Percentiles rank a stretch among this genome's conserved stretches.
These are phyloP conservation scores for Spirogloea muscicola DNA, from an alignment of 139 green algal species.

Conservation along the genomic window DNA sequence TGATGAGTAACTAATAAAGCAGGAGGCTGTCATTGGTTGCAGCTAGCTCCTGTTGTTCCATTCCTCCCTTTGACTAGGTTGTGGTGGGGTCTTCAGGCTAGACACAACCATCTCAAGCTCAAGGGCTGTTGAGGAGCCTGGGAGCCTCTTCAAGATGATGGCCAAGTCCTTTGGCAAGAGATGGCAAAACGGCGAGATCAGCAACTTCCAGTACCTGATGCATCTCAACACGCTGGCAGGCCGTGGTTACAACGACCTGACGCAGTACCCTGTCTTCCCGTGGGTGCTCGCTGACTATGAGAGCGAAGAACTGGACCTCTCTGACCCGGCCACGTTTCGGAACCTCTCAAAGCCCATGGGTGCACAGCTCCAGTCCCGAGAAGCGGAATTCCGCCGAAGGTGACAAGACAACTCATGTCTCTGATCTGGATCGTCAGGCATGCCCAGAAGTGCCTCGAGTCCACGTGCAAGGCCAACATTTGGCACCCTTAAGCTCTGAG, in stretches of 20 bases:
- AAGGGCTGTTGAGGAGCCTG: not conserved
- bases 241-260: slow-evolving; percentile 67
- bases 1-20: no score
- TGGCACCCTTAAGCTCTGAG: no score
- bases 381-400: slow-evolving; percentile 25
- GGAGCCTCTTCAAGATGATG: slow-evolving; percentile 38
- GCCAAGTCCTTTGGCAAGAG: slow-evolving; percentile 16
- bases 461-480: no score
- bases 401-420: no score
- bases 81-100: slow-evolving; percentile 11
- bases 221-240: slow-evolving; percentile 69
- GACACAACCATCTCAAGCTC: slow-evolving; percentile 25
- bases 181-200: slow-evolving; percentile 47
- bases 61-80: no score
- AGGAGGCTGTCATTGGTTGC: no score
- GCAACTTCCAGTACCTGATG: slow-evolving; percentile 61
- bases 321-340: slow-evolving; percentile 46
- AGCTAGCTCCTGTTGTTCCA: no score
- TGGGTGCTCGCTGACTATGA: slow-evolving; percentile 59
- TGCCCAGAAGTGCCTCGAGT: no score
- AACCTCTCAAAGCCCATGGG: slow-evolving; percentile 54
- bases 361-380: slow-evolving; percentile 37
- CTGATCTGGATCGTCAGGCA: no score
- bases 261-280: slow-evolving; percentile 73
- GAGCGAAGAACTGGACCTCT: slow-evolving; percentile 49